Evolutionary conservation across 495 filamentous ascomycete genomes (phyloP), one percentile per base, ranked within the genome.

Genomic region (Penicillium malachiteum): DNA sequence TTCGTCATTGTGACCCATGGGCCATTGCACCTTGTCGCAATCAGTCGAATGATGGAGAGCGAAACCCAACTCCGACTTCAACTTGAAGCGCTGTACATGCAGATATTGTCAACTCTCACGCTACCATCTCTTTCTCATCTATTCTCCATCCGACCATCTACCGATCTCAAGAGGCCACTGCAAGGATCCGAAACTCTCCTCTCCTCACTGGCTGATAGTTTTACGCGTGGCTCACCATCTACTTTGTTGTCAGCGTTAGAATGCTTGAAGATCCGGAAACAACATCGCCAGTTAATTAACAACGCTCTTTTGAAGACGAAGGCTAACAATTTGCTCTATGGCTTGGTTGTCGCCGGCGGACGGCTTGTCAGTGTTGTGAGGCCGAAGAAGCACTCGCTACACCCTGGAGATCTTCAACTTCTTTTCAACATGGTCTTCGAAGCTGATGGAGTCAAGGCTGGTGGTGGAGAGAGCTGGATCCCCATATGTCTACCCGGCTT

Each of bases 381-480:
- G 35, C 95, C 95, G 1, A 91, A 93, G 65, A 92, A 93, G 53
- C 94, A 99, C 72, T 96, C 91, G 1, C 81, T 99, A 31, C 95
- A 97, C 59, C 95, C 95, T 0, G 91, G 92, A 50, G 95, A 99
- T 60, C 80, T 99, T 17, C 93, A 97, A 58, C 83, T 99, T 31
- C 87, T 99, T 30, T 97, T 99, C 79, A 96, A 96, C 63, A 97
- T 99, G 95, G 84, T 99, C n/a, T 97, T 97, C 59, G 92, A 95
- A 67, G 90, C 93, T 3, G 87, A 88, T 41, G 87, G 89, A 35
- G 86, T 99, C 64, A 91, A 91, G 58, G 85, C 85, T 42, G 91
- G 88, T 5, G 94, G 91, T 30, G 92, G 92, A 13, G 95, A 99
- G 69, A 96, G 92, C 62, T 97, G 95, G 95, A 93, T 96, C 37